Conservation (phyloP, 805 yeast genomes). For the Schwanniomyces yamadae region DNA sequence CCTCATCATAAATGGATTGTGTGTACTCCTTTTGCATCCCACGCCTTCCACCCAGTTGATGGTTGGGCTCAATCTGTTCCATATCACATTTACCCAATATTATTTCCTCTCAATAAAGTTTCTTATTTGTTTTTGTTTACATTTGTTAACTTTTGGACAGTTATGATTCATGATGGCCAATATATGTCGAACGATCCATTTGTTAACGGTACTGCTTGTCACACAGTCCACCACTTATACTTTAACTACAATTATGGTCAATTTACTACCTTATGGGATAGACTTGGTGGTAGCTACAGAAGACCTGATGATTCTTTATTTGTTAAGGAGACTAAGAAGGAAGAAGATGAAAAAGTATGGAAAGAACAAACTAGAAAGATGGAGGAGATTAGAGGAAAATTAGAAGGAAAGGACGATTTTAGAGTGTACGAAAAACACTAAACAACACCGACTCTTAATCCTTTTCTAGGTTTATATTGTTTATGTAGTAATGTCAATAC, state of each 20-base stretch:
- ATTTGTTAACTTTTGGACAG: slow-evolving; percentile 96
- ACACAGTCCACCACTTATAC: slow-evolving; percentile 93
- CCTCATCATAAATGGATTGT: slow-evolving; percentile 99
- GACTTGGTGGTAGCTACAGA: slow-evolving; percentile 91
- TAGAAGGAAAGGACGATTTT: slow-evolving; percentile 77
- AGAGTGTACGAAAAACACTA: slow-evolving; percentile 61
- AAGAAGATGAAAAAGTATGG: slow-evolving; percentile 63
- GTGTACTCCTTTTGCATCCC: slow-evolving; percentile 97
- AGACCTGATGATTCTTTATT: slow-evolving; percentile 86
- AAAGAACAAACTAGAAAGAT: slow-evolving; percentile 65
- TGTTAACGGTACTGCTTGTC: slow-evolving; percentile 97
- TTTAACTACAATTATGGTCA: slow-evolving; percentile 98
- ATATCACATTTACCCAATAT: slow-evolving; percentile 86
- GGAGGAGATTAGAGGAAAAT: slow-evolving; percentile 73
- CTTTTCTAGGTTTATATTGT: too few relatives aligned
- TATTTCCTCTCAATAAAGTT: slow-evolving; percentile 89
- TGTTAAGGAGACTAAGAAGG: slow-evolving; percentile 48
- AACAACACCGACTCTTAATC: too few relatives aligned
- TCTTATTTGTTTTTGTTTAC: slow-evolving; percentile 80
- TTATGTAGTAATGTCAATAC: too few relatives aligned
- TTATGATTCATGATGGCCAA: slow-evolving; percentile 98
- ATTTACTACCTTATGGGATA: slow-evolving; percentile 97
- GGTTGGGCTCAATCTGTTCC: slow-evolving; percentile 93
- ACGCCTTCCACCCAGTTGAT: slow-evolving; percentile 97
- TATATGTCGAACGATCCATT: slow-evolving; percentile 90